These are phyloP conservation scores for Fimicolochytrium jonesii DNA, from an alignment of 192 early-diverging fungal species.

Conservation along the genomic window DNA sequence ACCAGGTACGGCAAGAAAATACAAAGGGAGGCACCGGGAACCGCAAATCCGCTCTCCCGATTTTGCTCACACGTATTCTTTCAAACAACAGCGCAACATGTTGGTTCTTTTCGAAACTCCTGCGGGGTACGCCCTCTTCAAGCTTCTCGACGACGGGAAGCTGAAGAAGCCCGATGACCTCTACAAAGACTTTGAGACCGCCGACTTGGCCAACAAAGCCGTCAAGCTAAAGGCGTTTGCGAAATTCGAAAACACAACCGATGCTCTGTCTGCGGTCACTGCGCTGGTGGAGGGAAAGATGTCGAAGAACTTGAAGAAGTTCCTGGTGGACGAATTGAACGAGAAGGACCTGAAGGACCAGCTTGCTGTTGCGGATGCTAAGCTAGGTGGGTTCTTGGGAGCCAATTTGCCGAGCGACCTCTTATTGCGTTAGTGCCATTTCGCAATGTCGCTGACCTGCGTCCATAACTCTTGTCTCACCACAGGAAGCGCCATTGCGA, in stretches of 20 bases:
- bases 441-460: too few relatives aligned
- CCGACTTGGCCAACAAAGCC: slow-evolving; percentile 83
- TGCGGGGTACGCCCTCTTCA: slow-evolving; percentile 96
- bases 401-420: too few relatives aligned
- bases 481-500: slow-evolving; percentile 59
- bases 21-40: too few relatives aligned
- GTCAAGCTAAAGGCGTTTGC: slow-evolving; percentile 93
- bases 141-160: slow-evolving; percentile 86
- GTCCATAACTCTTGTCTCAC: too few relatives aligned
- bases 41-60: not conserved
- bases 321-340: slow-evolving; percentile 78
- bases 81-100: slow-evolving; percentile 52
- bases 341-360: slow-evolving; percentile 89
- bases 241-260: slow-evolving; percentile 98
- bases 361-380: slow-evolving; percentile 87
- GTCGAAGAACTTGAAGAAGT: slow-evolving; percentile 89
- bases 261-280: slow-evolving; percentile 94
- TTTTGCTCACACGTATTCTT: not conserved
- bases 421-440: too few relatives aligned
- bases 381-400: slow-evolving; percentile 67
- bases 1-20: not conserved
- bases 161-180: slow-evolving; percentile 81
- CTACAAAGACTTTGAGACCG: slow-evolving; percentile 83
- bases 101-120: slow-evolving; percentile 96
- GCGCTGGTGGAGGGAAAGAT: slow-evolving; percentile 95